phyloP scores from a whole-genome alignment of 2,329 filamentous ascomycete genomes.

The Myriosclerotinia curreyana region DNA sequence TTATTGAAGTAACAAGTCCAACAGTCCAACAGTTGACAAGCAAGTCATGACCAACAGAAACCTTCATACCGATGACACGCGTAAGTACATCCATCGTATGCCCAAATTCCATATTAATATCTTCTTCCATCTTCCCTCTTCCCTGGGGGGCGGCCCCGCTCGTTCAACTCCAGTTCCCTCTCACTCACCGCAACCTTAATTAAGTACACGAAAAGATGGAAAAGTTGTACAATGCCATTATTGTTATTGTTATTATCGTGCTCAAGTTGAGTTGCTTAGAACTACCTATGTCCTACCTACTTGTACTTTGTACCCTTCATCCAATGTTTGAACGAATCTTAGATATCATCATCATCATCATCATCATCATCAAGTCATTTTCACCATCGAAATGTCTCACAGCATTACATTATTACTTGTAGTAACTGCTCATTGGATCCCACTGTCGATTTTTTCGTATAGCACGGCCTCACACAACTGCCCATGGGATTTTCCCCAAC shows the following conservation, averaged over 20 bases:
- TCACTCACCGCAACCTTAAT: background rate
- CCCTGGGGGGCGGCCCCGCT: background rate
- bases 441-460: background rate
- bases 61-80: background rate
- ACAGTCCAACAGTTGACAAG: background rate
- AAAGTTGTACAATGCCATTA: background rate
- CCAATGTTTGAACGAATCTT: background rate
- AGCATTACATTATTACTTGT: background rate
- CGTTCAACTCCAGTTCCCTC: background rate
- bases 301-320: too few relatives aligned
- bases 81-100: slow-evolving; percentile 6
- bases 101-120: background rate
- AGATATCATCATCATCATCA: background rate
- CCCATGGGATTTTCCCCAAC: slow-evolving; percentile 11
- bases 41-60: background rate
- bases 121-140: too few relatives aligned
- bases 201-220: background rate
- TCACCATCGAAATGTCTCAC: background rate
- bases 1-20: too few relatives aligned
- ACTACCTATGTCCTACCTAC: too few relatives aligned
- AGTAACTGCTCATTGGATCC: slow-evolving; percentile 5
- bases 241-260: too few relatives aligned
- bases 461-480: background rate
- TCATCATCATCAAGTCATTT: background rate
- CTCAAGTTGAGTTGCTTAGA: background rate